Evolutionary conservation across 2,329 filamentous ascomycete genomes (phyloP).

Genomic region (Alternaria arborescens): DNA sequence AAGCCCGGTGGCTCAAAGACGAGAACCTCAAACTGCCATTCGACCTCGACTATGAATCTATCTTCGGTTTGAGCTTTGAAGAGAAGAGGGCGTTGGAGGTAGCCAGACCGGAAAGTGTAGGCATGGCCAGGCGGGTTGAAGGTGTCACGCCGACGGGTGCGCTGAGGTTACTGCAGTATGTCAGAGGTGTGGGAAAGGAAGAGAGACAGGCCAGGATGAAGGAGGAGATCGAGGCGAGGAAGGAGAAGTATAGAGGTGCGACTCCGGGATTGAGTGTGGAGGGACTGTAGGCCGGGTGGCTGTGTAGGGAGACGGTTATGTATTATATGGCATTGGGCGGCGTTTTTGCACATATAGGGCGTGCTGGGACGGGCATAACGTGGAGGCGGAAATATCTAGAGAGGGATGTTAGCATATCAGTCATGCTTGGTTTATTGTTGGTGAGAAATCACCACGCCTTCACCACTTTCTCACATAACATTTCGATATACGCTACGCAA

Average conservation of each 20-base stretch:
- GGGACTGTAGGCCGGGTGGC: conserved; percentile 11
- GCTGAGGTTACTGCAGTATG: conserved; percentile 67
- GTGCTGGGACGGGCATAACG: background rate
- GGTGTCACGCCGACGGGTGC: conserved; percentile 68
- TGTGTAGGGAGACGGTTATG: background rate
- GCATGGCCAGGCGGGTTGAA: conserved; percentile 87
- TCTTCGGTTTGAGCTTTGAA: conserved; percentile 79
- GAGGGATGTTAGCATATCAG: background rate
- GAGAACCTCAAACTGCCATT: conserved; percentile 76
- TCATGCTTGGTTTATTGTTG: background rate
- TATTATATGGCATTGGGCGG: conserved; percentile 3
- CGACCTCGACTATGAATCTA: conserved; percentile 76
- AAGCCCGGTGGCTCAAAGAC: conserved; percentile 75
- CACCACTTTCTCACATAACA: background rate
- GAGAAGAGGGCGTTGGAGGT: conserved; percentile 76
- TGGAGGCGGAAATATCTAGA: background rate
- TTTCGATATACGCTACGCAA: background rate
- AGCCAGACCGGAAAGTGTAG: conserved; percentile 82
- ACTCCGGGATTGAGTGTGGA: conserved; percentile 12
- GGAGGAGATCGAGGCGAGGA: conserved; percentile 43
- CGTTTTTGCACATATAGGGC: background rate
- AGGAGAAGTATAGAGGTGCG: conserved; percentile 34
- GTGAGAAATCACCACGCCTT: background rate
- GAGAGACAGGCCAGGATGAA: conserved; percentile 39
- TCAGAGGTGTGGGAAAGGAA: conserved; percentile 57